Base-by-base conservation (phyloP, 1,284 basidiomycete genomes). In the Phellinidium pouzarii region DNA sequence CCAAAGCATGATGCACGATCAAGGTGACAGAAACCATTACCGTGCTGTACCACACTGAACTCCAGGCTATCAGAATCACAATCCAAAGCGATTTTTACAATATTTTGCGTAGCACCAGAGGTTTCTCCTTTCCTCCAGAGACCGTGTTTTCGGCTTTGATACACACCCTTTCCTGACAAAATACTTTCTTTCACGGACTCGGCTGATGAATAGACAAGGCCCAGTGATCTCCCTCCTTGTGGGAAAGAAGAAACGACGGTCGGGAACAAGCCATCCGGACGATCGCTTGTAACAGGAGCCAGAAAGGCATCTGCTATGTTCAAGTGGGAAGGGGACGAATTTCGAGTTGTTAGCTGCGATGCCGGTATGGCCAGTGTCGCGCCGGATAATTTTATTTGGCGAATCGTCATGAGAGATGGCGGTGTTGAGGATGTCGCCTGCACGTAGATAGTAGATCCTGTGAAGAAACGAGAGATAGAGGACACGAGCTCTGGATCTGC, bases 101-200 rank as follows among this genome's bases (percentile, higher is more conserved):
- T 80, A 36, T 91, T 80, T 66, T 99, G 96, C 1, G 88, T 93
- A 7, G 94, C 87, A 22, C 96, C 96, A 19, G 90, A 94, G 0
- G 94, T 96, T 69, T 92, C 94, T 22, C 96, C 96, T 68, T 99
- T 99, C 57, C 90, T 78, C 96, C 96, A 99, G 17, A 99, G 72
- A 6, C 94, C 94, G 64, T 94, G 91, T 63, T 94, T 94, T 59
- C 96, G 85, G 17, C 93, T 97, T 66, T 98, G 94, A 69, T 99
- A 99, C 36, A 96, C 87, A 25, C 95, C 96, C 62, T 86, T 87
- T 29, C 93, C 92, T 1, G 92, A 88, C 45, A 82, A 60, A 64
- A 99, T 93, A 59, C 88, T 90, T 66, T 94, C 89, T 56, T 80
- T 81, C 59, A 99, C 79, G 3, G 92, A 95, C 62, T 89, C 85